Evolutionary conservation across 768 basidiomycete genomes (phyloP).

Genomic region (Sporobolomyces pararoseus): DNA sequence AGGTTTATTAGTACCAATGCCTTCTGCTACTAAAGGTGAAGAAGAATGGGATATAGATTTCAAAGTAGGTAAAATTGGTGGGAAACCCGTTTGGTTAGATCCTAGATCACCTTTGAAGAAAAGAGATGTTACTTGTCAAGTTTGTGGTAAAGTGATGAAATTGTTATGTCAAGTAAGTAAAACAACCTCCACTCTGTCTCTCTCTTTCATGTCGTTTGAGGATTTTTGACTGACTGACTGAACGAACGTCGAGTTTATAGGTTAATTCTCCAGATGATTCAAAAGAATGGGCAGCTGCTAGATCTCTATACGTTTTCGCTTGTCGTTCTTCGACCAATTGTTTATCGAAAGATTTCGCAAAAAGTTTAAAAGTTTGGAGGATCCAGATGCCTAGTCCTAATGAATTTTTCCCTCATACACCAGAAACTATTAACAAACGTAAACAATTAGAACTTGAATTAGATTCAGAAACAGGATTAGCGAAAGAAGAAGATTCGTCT

Average conservation of each 20-base stretch:
- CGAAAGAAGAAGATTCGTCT: background rate
- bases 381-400: conserved; percentile 37
- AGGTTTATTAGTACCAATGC: conserved; percentile 54
- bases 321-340: conserved; percentile 31
- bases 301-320: conserved; percentile 42
- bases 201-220: background rate
- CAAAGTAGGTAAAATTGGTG: conserved; percentile 43
- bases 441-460: conserved; percentile 22
- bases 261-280: conserved; percentile 43
- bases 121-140: conserved; percentile 28
- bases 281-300: conserved; percentile 37
- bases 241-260: background rate
- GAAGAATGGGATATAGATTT: conserved; percentile 47
- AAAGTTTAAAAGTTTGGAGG: conserved; percentile 20
- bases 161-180: conserved; percentile 35
- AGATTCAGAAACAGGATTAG: background rate
- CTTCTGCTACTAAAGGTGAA: conserved; percentile 43
- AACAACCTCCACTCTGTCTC: background rate
- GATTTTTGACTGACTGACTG: background rate
- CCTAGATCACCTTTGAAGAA: conserved; percentile 27
- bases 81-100: conserved; percentile 39
- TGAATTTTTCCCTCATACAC: conserved; percentile 37
- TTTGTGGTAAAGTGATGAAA: conserved; percentile 34
- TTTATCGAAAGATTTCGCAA: conserved; percentile 7
- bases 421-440: conserved; percentile 11